Conservation (phyloP, 345 rosid genomes). For the Salix exigua region DNA sequence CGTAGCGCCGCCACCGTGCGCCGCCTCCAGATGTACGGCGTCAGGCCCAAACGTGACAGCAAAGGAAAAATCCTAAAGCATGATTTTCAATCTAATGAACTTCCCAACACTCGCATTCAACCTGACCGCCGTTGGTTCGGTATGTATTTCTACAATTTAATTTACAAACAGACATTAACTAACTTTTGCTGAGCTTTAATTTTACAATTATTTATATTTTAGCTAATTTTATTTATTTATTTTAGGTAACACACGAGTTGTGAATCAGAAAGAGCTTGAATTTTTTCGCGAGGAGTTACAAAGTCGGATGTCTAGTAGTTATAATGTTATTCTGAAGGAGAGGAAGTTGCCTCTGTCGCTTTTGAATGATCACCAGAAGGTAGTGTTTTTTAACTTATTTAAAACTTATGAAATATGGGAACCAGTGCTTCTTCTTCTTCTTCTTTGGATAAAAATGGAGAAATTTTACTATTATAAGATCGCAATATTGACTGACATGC, state of each 20-base stretch:
- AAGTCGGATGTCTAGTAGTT: conserved; percentile 55
- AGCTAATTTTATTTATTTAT: background rate
- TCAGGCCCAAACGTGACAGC: conserved; percentile 50
- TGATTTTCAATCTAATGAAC: conserved; percentile 67
- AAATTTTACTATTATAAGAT: too few relatives aligned
- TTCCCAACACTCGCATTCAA: conserved; percentile 74
- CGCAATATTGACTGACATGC: too few relatives aligned
- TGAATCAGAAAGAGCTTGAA: conserved; percentile 71
- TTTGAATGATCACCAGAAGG: conserved; percentile 72
- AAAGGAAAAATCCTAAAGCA: conserved; percentile 62
- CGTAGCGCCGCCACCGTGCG: conserved; percentile 64
- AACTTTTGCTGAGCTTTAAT: background rate
- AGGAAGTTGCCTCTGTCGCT: conserved; percentile 79
- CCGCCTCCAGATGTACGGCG: conserved; percentile 81
- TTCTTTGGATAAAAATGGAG: too few relatives aligned
- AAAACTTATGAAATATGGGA: too few relatives aligned
- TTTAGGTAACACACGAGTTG: conserved; percentile 74
- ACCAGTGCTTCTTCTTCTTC: too few relatives aligned
- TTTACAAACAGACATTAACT: background rate
- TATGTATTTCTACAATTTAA: conserved; percentile 14
- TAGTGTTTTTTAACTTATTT: conserved; percentile 12
- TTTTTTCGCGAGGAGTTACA: conserved; percentile 73
- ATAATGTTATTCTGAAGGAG: conserved; percentile 75
- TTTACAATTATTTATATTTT: background rate
- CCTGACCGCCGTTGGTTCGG: conserved; percentile 94